Conservation (phyloP, 306 rosid species). For the Fragaria nilgerrensis region DNA sequence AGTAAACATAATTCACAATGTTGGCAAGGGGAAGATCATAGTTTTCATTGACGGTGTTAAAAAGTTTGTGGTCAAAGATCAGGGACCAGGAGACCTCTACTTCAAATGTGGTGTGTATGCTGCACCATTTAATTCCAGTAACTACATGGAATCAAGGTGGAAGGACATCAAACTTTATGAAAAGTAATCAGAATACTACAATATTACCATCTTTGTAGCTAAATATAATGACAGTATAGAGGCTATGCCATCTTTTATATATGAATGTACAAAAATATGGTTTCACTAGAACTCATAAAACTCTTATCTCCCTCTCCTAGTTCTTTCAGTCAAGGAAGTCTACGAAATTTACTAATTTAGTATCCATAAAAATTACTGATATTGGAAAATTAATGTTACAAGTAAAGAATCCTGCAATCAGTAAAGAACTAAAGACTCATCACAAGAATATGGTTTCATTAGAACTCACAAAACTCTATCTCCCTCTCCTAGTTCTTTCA, state of each 20-base stretch:
- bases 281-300: no score
- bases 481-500: no score
- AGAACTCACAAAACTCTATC: no score
- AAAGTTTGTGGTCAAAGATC: conserved; percentile 29
- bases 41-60: conserved; percentile 27
- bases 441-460: no score
- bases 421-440: no score
- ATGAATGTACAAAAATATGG: background rate
- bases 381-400: no score
- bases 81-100: conserved; percentile 30
- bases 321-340: no score
- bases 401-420: no score
- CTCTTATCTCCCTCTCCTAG: no score
- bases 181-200: conserved; percentile 6
- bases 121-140: conserved; percentile 25
- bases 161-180: conserved; percentile 28
- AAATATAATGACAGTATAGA: background rate
- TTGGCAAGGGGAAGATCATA: conserved; percentile 22
- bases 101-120: conserved; percentile 39
- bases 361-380: no score
- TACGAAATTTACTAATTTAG: no score
- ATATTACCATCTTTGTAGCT: background rate
- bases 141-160: conserved; percentile 37
- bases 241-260: background rate
- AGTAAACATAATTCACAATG: conserved; percentile 35